Evolutionary conservation across 176 grass and related monocot species (phyloP), one percentile per base, ranked within the genome.

Genomic region (Pontederia paniculata): DNA sequence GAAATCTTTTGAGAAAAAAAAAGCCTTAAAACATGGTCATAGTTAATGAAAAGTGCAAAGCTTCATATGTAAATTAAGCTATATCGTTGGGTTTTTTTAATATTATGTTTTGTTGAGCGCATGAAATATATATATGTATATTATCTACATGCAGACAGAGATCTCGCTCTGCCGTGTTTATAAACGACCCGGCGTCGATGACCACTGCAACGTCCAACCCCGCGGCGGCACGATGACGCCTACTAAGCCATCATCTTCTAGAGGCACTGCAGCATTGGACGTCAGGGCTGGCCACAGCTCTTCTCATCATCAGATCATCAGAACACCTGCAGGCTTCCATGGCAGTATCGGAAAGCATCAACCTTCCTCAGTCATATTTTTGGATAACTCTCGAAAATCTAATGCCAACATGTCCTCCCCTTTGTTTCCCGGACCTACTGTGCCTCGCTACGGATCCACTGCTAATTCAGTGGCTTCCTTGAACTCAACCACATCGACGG

Each of bases 131-230:
- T 37, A 37, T 37, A 6, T n/a, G n/a, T n/a, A n/a, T n/a, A n/a
- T n/a, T 8, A n/a, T 17, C 44, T 23, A 11, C n/a, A 18, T 59
- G 6, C 56, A 57, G 50, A 48, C 68, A 44, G 89, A 95, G 73
- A 95, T 95, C 65, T 95, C 89, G 0, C 81, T 95, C 2, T 95
- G 89, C 47, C 85, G 85, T 17, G 89, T 95, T 54, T 95, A 95
- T 28, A 95, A 95, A 70, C 77, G 89, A 13, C 57, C 89, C 10
- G 89, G 89, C 19, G 79, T 89, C 14, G 89, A 86, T 18, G 81
- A 89, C 28, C 83, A 85, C 65, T 78, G 74, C 28, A 80, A 85
- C 60, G 76, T 75, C 43, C 85, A 82, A 58, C 75, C 80, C 62
- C 72, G 49, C 9, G 48, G 50, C 23, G 43, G 55, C 2, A 5